Evolutionary conservation across 805 yeast species (phyloP).

Genomic region (Brettanomyces anomalus): DNA sequence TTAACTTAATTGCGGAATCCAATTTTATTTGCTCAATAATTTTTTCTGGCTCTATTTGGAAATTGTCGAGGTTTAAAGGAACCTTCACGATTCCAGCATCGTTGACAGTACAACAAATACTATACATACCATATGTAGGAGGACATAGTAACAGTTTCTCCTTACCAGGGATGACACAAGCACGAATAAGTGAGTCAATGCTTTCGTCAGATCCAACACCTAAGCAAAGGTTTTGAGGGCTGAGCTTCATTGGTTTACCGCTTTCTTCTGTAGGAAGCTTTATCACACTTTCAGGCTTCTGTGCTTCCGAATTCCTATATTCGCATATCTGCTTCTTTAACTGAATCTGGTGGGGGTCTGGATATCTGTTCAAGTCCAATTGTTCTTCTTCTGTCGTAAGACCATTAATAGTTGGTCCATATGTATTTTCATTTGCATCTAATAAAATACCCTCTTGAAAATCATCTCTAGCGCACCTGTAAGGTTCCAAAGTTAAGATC

Average conservation of each 20-base stretch:
- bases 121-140: constrained; percentile 97
- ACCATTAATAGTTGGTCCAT: constrained; percentile 63
- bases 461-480: constrained; percentile 95
- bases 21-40: constrained; percentile 41
- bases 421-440: constrained; percentile 95
- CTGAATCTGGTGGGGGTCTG: constrained; percentile 88
- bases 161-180: constrained; percentile 71
- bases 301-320: constrained; percentile 53
- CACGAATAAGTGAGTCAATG: constrained; percentile 80
- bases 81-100: constrained; percentile 74
- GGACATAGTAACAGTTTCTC: constrained; percentile 84
- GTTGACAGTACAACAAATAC: constrained; percentile 82
- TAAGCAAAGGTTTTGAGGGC: constrained; percentile 66
- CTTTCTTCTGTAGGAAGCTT: constrained; percentile 8
- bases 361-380: constrained; percentile 77
- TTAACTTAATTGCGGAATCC: constrained; percentile 62
- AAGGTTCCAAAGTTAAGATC: constrained; percentile 75
- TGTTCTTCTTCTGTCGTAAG: constrained; percentile 34
- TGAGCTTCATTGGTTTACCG: constrained; percentile 8
- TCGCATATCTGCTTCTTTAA: constrained; percentile 64
- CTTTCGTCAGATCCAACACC: constrained; percentile 98
- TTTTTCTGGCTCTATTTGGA: constrained; percentile 50
- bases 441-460: constrained; percentile 78
- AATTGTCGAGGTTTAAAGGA: constrained; percentile 59
- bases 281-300: constrained; percentile 14